Percentiles rank a stretch among this genome's conserved stretches.
Evolutionary conservation across 179 eudicot genomes (phyloP).

Genomic region (Beta corolliflora): DNA sequence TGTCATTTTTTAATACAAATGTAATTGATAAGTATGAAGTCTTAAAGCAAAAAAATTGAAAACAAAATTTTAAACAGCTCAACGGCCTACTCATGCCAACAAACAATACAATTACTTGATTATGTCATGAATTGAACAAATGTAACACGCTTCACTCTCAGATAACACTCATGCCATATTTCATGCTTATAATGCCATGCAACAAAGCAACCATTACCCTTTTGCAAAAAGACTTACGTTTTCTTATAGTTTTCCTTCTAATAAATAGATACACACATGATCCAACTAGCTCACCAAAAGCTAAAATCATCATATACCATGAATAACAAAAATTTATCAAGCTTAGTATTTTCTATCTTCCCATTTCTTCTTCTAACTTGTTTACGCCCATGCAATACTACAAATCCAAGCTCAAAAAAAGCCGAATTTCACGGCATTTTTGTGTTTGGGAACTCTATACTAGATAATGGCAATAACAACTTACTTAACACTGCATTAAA

Average conservation of each 20-base stretch:
- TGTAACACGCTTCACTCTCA: background rate
- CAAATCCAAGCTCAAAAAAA: background rate
- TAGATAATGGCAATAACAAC: conserved; percentile 15
- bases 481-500: background rate
- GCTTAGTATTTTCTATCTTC: background rate
- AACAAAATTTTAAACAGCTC: background rate
- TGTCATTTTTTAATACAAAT: too few relatives aligned
- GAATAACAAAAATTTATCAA: conserved; percentile 8
- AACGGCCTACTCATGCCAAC: background rate
- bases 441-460: conserved; percentile 25
- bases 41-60: too few relatives aligned
- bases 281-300: background rate
- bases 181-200: conserved; percentile 18
- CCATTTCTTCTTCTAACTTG: background rate
- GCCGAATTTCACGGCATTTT: conserved; percentile 25
- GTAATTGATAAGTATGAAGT: too few relatives aligned
- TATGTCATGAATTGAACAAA: background rate
- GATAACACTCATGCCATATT: background rate
- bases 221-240: background rate
- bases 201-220: background rate
- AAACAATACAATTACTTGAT: background rate
- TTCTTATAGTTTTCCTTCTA: background rate
- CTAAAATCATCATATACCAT: background rate
- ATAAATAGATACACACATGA: conserved; percentile 13
- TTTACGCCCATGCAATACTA: conserved; percentile 4